These are phyloP conservation scores for Excoecaria agallocha DNA, from an alignment of 345 rosid genomes.

Conservation along the genomic window DNA sequence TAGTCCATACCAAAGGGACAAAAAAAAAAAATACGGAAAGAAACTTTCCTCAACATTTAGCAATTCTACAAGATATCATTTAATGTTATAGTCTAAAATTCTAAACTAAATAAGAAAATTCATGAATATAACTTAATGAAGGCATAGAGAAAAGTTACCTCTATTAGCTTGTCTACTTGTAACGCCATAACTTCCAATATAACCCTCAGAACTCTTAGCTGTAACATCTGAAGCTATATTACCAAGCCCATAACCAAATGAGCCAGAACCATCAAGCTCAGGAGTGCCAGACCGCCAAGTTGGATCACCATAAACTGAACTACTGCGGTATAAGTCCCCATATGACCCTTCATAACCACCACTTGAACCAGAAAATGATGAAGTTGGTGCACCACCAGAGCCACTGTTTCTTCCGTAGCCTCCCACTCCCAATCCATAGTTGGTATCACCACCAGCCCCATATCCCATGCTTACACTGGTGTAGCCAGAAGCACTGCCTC, in stretches of 20 bases:
- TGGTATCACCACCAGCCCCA: slow-evolving; percentile 41
- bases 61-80: neutral
- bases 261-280: slow-evolving; percentile 60
- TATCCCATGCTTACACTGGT: slow-evolving; percentile 32
- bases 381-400: slow-evolving; percentile 41
- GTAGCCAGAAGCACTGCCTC: slow-evolving; percentile 41
- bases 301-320: slow-evolving; percentile 67
- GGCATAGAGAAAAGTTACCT: slow-evolving; percentile 47
- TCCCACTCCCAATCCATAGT: slow-evolving; percentile 43
- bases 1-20: neutral
- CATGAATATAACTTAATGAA: neutral
- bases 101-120: neutral
- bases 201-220: slow-evolving; percentile 59
- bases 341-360: slow-evolving; percentile 58
- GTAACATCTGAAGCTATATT: slow-evolving; percentile 62
- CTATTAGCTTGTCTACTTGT: slow-evolving; percentile 75
- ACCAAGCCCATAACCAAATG: slow-evolving; percentile 65
- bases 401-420: slow-evolving; percentile 63
- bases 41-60: slow-evolving; percentile 1
- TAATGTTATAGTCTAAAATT: neutral
- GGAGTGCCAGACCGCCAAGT: slow-evolving; percentile 69
- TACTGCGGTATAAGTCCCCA: slow-evolving; percentile 57
- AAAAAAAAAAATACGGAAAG: neutral
- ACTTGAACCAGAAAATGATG: slow-evolving; percentile 57
- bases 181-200: slow-evolving; percentile 66